These are phyloP conservation scores for Nannizziopsis barbatae DNA, from an alignment of 2,329 filamentous ascomycete genomes.

Conservation along the genomic window DNA sequence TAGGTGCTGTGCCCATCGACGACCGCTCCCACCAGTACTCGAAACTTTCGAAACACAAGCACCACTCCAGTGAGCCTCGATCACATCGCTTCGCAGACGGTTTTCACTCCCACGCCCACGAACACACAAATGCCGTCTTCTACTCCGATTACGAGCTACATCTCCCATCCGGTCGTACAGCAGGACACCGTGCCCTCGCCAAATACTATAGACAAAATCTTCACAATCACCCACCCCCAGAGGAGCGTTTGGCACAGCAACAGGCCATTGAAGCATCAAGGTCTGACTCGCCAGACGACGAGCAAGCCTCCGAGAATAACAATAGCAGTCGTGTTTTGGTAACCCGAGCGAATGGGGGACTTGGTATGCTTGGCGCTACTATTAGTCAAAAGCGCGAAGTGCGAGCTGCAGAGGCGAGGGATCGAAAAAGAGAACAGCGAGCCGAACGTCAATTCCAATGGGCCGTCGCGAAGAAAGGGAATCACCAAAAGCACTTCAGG, in stretches of 20 bases:
- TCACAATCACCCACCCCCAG: constrained; percentile 65
- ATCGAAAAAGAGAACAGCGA: constrained; percentile 53
- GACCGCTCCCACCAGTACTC: constrained; percentile 60
- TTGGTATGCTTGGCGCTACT: constrained; percentile 66
- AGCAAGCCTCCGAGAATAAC: constrained; percentile 21
- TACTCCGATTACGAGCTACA: constrained; percentile 91
- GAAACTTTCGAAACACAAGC: constrained; percentile 58
- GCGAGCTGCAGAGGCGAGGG: constrained; percentile 55
- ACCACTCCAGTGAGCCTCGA: constrained; percentile 62
- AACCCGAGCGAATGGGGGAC: constrained; percentile 58
- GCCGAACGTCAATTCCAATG: constrained; percentile 54
- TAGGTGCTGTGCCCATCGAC: constrained; percentile 67
- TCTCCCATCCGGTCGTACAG: constrained; percentile 75
- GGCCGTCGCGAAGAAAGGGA: constrained; percentile 59
- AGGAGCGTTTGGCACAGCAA: constrained; percentile 58
- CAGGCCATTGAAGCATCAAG: constrained; percentile 46
- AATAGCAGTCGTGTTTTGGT: constrained; percentile 45
- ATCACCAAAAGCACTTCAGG: constrained; percentile 67
- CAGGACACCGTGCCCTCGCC: constrained; percentile 78
- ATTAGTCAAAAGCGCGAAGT: constrained; percentile 64
- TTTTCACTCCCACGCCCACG: constrained; percentile 73
- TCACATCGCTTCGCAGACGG: constrained; percentile 65
- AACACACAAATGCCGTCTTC: constrained; percentile 63
- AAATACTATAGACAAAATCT: constrained; percentile 91
- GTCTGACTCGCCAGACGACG: constrained; percentile 37